phyloP scores from a whole-genome alignment of 495 filamentous ascomycete genomes.

The Amphirosellinia nigrospora region DNA sequence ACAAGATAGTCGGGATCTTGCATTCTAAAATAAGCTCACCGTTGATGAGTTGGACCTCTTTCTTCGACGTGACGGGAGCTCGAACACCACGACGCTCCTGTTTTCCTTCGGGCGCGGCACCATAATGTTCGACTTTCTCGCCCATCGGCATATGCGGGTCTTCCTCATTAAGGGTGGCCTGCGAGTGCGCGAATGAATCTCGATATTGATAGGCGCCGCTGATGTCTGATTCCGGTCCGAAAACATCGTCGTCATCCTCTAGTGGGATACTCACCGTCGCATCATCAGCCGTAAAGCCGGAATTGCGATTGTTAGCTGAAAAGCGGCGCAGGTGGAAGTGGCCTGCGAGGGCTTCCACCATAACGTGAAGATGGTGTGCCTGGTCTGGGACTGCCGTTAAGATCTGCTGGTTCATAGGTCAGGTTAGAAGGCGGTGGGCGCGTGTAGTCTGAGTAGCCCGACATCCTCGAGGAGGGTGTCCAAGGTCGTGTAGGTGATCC shows the following conservation, averaged over 20 bases:
- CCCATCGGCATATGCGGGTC: constrained; percentile 47
- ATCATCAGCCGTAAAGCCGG: constrained; percentile 54
- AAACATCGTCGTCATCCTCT: constrained; percentile 62
- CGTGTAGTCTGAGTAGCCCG: constrained; percentile 62
- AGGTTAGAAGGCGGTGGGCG: constrained; percentile 71
- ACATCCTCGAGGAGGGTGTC: constrained; percentile 68
- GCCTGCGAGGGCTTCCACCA: constrained; percentile 80
- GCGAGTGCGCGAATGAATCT: constrained; percentile 70
- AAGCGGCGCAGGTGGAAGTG: constrained; percentile 93
- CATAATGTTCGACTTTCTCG: constrained; percentile 74
- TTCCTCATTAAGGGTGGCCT: constrained; percentile 50
- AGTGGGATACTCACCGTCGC: constrained; percentile 66
- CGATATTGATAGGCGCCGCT: constrained; percentile 47
- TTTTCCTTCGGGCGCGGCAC: constrained; percentile 81
- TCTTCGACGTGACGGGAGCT: constrained; percentile 86
- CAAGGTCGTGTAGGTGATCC: constrained; percentile 68
- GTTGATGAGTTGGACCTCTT: constrained; percentile 94
- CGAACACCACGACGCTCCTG: constrained; percentile 86
- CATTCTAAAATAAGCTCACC: constrained; percentile 97
- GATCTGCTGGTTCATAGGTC: constrained; percentile 81
- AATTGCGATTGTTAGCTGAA: constrained; percentile 51
- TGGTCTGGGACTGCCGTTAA: constrained; percentile 88
- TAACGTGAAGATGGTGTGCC: constrained; percentile 89
- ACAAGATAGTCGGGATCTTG: constrained; percentile 97
- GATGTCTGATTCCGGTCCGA: constrained; percentile 66